phyloP scores from a whole-genome alignment of 805 yeast species.

The Starmerella davenportii region DNA sequence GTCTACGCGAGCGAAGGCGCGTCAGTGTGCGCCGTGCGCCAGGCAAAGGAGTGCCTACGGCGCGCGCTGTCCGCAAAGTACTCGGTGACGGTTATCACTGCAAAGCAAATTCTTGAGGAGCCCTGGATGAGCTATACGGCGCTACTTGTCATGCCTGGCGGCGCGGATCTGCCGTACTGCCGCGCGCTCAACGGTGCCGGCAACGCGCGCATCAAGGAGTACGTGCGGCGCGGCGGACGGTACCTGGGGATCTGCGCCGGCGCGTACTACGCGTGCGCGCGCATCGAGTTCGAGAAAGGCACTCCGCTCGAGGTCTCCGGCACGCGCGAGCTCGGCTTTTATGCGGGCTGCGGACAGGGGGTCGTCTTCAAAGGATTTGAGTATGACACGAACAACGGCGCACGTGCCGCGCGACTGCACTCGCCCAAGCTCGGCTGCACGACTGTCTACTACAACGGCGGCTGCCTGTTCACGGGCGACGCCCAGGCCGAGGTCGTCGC shows the following conservation, averaged over 20 bases:
- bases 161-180: constrained; percentile 85
- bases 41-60: constrained; percentile 60
- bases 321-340: constrained; percentile 60
- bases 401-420: constrained; percentile 33
- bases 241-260: constrained; percentile 91
- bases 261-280: constrained; percentile 60
- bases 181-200: constrained; percentile 52
- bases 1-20: constrained; percentile 69
- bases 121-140: constrained; percentile 81
- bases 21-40: constrained; percentile 70
- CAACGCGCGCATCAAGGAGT: constrained; percentile 40
- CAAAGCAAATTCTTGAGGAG: constrained; percentile 45
- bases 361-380: constrained; percentile 63
- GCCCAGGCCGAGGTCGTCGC: constrained; percentile 58
- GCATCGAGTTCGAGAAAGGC: constrained; percentile 75
- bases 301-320: constrained; percentile 66
- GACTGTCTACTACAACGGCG: constrained; percentile 63
- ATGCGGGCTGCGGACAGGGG: constrained; percentile 72
- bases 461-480: constrained; percentile 57
- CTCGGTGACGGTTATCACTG: constrained; percentile 60
- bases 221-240: constrained; percentile 61
- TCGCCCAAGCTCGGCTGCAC: constrained; percentile 16
- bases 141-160: constrained; percentile 80
- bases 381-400: constrained; percentile 62
- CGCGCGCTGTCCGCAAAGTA: constrained; percentile 66